These are phyloP conservation scores for Oenanthe sinensis DNA, from an alignment of 129 eudicot genomes.

Conservation along the genomic window DNA sequence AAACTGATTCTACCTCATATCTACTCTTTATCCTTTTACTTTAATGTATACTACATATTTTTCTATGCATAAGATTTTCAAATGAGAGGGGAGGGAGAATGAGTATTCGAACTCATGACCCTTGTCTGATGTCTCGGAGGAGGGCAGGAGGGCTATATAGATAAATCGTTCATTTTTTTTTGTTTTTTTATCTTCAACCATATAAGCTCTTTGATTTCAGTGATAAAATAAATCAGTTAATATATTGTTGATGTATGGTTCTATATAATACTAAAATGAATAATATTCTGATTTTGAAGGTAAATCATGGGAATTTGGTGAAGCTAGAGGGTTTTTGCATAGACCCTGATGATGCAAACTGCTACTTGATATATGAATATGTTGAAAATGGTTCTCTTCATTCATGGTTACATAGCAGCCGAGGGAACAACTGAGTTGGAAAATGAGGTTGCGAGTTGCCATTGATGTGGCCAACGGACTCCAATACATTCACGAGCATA, in stretches of 20 bases:
- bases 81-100: not conserved
- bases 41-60: not conserved
- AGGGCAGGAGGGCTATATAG: not conserved
- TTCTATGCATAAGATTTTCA: not conserved
- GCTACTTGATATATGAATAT: slow-evolving; percentile 81
- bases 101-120: not conserved
- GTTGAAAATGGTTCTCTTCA: slow-evolving; percentile 81
- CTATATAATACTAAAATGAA: not conserved
- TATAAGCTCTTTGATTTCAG: too few relatives aligned
- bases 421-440: slow-evolving; percentile 50
- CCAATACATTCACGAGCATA: slow-evolving; percentile 91
- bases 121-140: not conserved
- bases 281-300: slow-evolving; percentile 33
- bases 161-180: too few relatives aligned
- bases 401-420: slow-evolving; percentile 50
- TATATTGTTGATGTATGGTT: not conserved
- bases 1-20: not conserved
- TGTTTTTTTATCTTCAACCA: too few relatives aligned
- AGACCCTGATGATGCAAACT: slow-evolving; percentile 60
- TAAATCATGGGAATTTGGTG: slow-evolving; percentile 92
- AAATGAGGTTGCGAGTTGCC: slow-evolving; percentile 59
- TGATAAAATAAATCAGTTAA: too few relatives aligned
- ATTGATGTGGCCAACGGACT: slow-evolving; percentile 86
- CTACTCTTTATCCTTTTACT: not conserved
- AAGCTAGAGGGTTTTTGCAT: slow-evolving; percentile 93